Base-by-base conservation (phyloP, 1,284 basidiomycete species). In the Fomes fomentarius region DNA sequence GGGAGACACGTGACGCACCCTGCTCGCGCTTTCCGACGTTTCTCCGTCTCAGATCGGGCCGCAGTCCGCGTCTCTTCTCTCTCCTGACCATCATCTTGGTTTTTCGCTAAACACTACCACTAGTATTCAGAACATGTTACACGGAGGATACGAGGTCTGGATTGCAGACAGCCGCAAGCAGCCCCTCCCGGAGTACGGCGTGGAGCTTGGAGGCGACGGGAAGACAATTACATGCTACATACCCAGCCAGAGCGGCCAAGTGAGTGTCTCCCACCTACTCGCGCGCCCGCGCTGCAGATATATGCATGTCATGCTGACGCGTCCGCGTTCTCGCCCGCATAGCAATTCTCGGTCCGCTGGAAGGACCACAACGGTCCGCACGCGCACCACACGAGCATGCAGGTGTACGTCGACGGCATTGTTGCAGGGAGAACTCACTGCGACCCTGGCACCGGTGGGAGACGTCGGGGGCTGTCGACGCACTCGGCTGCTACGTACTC, bases 241-340 rank as follows among this genome's bases (percentile, higher is more conserved):
- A 1, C 56, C 61, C 9, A 63, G 61, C 35, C 48, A 54, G 34
- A 43, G 43, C 24, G 61, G 61, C 14, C 54, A 58, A 53, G 61
- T 54, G 11, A 31, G 52, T 47, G n/a, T n/a, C n/a, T n/a, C n/a
- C n/a, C n/a, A n/a, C n/a, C n/a, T n/a, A n/a, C n/a, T n/a, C n/a
- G n/a, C n/a, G n/a, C n/a, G n/a, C n/a, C n/a, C n/a, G n/a, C n/a
- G n/a, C n/a, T n/a, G n/a, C n/a, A n/a, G n/a, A n/a, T n/a, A n/a
- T n/a, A n/a, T n/a, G n/a, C n/a, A n/a, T n/a, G n/a, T n/a, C n/a
- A n/a, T n/a, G n/a, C n/a, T n/a, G n/a, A n/a, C n/a, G n/a, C n/a
- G n/a, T n/a, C n/a, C n/a, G n/a, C n/a, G n/a, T n/a, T n/a, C n/a
- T n/a, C n/a, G n/a, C n/a, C n/a, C 2, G 8, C 30, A 14, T 31